Base-by-base conservation (phyloP, 495 filamentous ascomycete genomes). In the Stereocaulon alpinum region DNA sequence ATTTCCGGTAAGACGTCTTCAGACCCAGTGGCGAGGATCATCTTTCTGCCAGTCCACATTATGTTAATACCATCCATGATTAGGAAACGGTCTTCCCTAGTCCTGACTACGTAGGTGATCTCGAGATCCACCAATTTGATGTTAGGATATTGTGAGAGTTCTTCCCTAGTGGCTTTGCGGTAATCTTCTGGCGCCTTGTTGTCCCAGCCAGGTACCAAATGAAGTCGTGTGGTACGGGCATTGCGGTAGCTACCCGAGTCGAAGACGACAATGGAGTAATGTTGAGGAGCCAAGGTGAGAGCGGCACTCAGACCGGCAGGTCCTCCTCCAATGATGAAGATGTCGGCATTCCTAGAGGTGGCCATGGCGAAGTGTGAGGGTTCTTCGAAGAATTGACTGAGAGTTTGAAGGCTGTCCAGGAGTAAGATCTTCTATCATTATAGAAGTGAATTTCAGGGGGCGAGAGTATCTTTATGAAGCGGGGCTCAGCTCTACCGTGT, bases 271-370 rank as follows among this genome's bases (percentile, higher is more conserved):
- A 72, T 67, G 3, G 69, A 74, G 59, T 78, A 72, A 6, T 69
- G 61, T 29, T 76, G 73, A 15, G 82, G 80, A 0, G 74, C 74
- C 1, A 86, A 72, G 7, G 64, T 67, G 7, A 66, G 40, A 4
- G 80, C 81, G 6, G 69, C 67, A 1, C 75, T 63, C 2, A 86
- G 71, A 10, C 82, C 83, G 10, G 79, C 77, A 6, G 80, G 80
- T 3, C 82, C 82, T 40, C 67, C 74, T 63, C 82, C 82, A 40
- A 85, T 71, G 64, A 86, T 78, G 11, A 83, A 68, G 49, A 69
- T 74, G 61, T 84, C 81, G 34, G 49, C 20, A 34, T 3, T 53
- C n/a, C 7, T 32, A 29, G 6, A 15, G 0, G 17, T 9, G 14
- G 50, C 50, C 50, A 53, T 53, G 12, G 45, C 22, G 34, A 42